Evolutionary conservation across 106 monocot genomes (phyloP), one percentile per base, ranked within the genome.

Genomic region (Apostasia ramifera): DNA sequence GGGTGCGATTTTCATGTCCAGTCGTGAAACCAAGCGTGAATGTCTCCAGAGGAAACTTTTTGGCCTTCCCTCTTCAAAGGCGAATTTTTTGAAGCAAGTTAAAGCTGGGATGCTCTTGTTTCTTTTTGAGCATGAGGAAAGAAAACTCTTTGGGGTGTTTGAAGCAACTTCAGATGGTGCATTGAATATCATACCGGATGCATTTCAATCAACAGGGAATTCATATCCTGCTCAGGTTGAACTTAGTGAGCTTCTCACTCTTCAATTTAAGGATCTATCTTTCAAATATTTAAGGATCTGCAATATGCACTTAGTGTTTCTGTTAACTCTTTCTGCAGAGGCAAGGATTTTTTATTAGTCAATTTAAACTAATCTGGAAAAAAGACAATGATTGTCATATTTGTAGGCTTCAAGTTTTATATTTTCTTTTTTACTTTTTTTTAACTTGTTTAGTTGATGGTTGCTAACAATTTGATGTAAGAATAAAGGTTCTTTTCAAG

Each of bases 1-100:
- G 1, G 92, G 92, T 78, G 92, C 92, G 42, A 88, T 92, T 69
- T 82, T 92, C 61, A 88, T 92, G 81, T 80, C 81, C 48, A 92
- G 85, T 61, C 80, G 69, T 10, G 13, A 1, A 37, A 85, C 80
- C 61, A 92, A 83, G 76, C 66, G 72, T 63, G 85, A 88, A 70
- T 92, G 82, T 63, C 48, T 92, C 12, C 8, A 69, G 3, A 54
- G 75, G 41, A 81, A 85, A 48, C 66, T 88, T 73, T 92, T 92
- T 79, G 92, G 80, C 8, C 77, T 92, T 73, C 92, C 92, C 6
- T 59, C 44, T 52, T 61, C 56, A 44, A 70, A 70, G 44, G 45
- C 57, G 52, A 13, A n/a, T 0, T 82, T 92, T 79, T 57, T 88
- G 45, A 74, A 71, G 68, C 63, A 74, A 74, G 45, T 92, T 66